Evolutionary conservation across 106 monocot species (phyloP).

Genomic region (Apostasia shenzhenica): DNA sequence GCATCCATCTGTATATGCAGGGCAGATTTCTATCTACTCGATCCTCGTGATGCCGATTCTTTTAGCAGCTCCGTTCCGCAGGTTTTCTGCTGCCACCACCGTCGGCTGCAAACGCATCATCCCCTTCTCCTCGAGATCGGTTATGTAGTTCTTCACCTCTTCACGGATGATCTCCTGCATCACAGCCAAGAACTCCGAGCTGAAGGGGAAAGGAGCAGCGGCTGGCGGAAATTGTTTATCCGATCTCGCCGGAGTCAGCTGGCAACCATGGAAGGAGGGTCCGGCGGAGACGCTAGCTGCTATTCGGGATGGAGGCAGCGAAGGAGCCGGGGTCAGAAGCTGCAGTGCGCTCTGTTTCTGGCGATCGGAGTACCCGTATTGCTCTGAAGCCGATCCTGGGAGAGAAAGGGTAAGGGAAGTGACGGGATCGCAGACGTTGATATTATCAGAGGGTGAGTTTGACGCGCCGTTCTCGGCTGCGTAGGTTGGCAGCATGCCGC

Average conservation of each 20-base stretch:
- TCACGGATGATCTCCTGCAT: conserved; percentile 33
- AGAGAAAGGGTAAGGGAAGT: conserved; percentile 35
- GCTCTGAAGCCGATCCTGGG: conserved; percentile 10
- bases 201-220: conserved; percentile 5
- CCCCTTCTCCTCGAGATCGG: conserved; percentile 13
- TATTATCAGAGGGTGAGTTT: background rate
- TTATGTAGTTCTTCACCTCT: conserved; percentile 25
- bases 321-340: background rate
- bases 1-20: background rate
- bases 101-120: conserved; percentile 4
- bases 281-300: background rate
- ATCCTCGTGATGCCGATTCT: conserved; percentile 21
- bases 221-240: background rate
- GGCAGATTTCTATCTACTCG: conserved; percentile 7
- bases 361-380: background rate
- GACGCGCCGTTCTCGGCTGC: background rate
- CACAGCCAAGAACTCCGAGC: conserved; percentile 15
- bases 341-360: background rate
- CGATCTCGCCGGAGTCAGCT: background rate
- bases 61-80: conserved; percentile 7
- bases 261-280: too few relatives aligned
- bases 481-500: conserved; percentile 11
- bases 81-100: conserved; percentile 3
- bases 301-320: background rate
- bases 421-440: conserved; percentile 11